A percentile compares a stretch with the other conserved stretches of the same genome.
Evolutionary conservation across 768 basidiomycete species (phyloP).

Genomic region (Xerocomus potaroensis): DNA sequence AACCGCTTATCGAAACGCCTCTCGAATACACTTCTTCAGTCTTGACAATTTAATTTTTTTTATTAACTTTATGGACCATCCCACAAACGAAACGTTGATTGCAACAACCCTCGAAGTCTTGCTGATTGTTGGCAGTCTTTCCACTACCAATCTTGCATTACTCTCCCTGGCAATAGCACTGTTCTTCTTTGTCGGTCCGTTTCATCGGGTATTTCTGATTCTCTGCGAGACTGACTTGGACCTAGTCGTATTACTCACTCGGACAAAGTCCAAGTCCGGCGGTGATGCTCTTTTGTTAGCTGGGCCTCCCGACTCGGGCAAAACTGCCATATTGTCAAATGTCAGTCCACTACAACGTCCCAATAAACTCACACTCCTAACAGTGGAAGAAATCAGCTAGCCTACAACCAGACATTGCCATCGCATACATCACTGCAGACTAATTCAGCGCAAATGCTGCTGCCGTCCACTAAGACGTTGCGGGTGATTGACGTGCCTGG

Average conservation of each 20-base stretch:
- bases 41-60: too few species aligned
- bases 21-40: too few species aligned
- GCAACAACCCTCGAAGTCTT: constrained; percentile 33
- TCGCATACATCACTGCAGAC: constrained; percentile 78
- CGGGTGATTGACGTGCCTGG: constrained; percentile 75
- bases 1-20: too few species aligned
- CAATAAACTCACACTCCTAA: constrained; percentile 4
- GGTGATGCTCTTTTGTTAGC: constrained; percentile 70
- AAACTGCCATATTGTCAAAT: constrained; percentile 71
- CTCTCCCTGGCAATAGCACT: constrained; percentile 44
- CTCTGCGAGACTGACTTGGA: constrained; percentile 24
- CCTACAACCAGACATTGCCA: constrained; percentile 56
- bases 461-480: constrained; percentile 43
- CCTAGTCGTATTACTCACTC: constrained; percentile 42
- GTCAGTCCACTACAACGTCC: constrained; percentile 39
- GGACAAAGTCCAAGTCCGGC: constrained; percentile 40
- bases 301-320: constrained; percentile 73
- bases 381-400: constrained; percentile 44
- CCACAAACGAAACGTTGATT: constrained; percentile 2
- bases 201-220: constrained; percentile 1
- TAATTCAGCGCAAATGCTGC: constrained; percentile 48
- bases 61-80: too few species aligned
- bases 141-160: constrained; percentile 36
- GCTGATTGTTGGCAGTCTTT: constrained; percentile 33
- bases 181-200: constrained; percentile 42